Evolutionary conservation across 2,329 filamentous ascomycete species (phyloP), one percentile per base, ranked within the genome.

Genomic region (Fusarium liriodendri): DNA sequence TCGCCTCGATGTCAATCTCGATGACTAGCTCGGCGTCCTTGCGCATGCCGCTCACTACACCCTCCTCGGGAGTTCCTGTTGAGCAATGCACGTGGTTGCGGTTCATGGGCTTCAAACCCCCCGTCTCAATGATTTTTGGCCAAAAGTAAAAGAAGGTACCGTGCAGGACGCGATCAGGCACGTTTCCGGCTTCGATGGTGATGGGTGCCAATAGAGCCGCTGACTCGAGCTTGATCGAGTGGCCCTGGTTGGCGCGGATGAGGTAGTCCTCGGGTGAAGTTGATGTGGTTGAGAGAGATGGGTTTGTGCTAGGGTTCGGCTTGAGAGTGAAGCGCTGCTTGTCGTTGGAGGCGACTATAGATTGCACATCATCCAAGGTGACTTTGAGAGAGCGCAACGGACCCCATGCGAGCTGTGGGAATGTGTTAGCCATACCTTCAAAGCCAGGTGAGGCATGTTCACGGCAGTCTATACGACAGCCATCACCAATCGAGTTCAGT

Each of bases 191-290:
- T 37, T 88, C 87, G 1, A 90, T 79, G 1, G 90, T 91, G 66
- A 98, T 86, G 8, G 92, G 91, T 22, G 87, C 88, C 4, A 98
- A 89, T 3, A 97, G 88, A 0, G 89, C 89, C 55, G 92, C 90
- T n/a, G 90, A 90, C 32, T 94, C 92, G 38, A 91, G 84, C 79
- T 91, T 90, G 80, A 99, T 94, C 77, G 91, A 95, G 85, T 98
- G 97, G 64, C 97, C 97, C 85, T 98, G 97, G 80, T 97, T 98
- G 32, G 97, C 97, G 78, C 97, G 95, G 84, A 99, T 98, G 35
- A 97, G 87, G 85, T 92, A 98, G 81, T 93, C 87, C 0, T 87
- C 82, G 0, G 94, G 88, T 59, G 93, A 85, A 10, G 80, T 79
- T 22, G 81, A 80, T 20, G 77, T 72, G 13, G 64, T 57, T 5